Conservation (phyloP, 768 basidiomycete species). For the Ramaria sp. region DNA sequence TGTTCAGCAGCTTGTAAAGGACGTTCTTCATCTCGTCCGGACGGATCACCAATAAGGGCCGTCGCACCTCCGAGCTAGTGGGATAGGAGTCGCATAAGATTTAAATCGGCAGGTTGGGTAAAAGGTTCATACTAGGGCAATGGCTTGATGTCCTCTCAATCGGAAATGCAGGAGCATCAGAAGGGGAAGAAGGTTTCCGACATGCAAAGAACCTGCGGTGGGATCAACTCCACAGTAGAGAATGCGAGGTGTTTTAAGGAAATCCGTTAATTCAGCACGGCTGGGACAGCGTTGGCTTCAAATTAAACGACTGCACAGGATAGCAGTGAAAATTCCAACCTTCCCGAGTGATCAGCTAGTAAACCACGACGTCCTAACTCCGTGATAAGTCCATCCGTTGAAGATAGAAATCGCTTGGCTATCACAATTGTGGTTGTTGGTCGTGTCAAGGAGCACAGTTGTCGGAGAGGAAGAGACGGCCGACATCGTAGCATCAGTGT, state of each 20-base stretch:
- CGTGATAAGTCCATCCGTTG: neutral
- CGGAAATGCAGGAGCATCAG: constrained; percentile 84
- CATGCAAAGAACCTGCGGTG: constrained; percentile 80
- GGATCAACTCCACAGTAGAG: constrained; percentile 92
- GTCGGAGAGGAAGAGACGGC: neutral
- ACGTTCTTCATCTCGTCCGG: constrained; percentile 77
- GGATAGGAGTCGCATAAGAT: neutral
- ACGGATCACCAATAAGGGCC: constrained; percentile 94
- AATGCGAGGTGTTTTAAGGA: constrained; percentile 16
- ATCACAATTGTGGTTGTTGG: neutral
- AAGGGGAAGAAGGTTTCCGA: constrained; percentile 87
- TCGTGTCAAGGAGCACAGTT: neutral
- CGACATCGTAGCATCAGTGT: constrained; percentile 6
- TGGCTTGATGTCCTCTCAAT: constrained; percentile 66
- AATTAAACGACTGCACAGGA: neutral
- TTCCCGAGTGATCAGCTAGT: neutral
- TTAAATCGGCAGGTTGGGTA: neutral
- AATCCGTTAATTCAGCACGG: neutral
- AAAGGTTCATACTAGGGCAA: constrained; percentile 63
- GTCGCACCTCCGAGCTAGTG: constrained; percentile 89
- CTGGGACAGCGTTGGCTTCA: neutral
- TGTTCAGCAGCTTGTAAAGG: constrained; percentile 47
- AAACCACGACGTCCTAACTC: constrained; percentile 7
- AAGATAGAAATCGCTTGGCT: no score
- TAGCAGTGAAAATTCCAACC: neutral